Evolutionary conservation across 306 rosid genomes (phyloP).

Genomic region (Vicia faba): DNA sequence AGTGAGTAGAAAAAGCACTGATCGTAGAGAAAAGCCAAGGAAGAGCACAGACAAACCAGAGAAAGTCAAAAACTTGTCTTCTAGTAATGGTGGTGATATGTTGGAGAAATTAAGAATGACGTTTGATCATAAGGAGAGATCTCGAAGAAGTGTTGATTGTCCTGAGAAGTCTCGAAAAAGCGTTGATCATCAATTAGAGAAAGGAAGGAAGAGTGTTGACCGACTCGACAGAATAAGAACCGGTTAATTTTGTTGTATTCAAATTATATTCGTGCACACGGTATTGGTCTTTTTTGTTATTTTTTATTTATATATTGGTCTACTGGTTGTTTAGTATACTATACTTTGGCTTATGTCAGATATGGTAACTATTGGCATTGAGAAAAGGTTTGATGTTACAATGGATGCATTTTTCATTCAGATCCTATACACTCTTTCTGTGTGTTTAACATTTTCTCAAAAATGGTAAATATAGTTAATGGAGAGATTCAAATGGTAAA

Average conservation of each 20-base stretch:
- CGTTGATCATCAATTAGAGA: slow-evolving; percentile 75
- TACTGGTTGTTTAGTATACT: not conserved
- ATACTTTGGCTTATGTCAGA: not conserved
- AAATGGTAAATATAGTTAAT: no score
- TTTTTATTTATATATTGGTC: not conserved
- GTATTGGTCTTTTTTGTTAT: slow-evolving; percentile 40
- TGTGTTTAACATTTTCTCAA: slow-evolving; percentile 9
- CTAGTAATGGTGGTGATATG: slow-evolving; percentile 59
- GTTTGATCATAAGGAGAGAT: slow-evolving; percentile 76
- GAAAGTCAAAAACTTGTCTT: slow-evolving; percentile 60
- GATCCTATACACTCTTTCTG: slow-evolving; percentile 11
- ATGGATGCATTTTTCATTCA: slow-evolving; percentile 15
- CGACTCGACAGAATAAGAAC: slow-evolving; percentile 77
- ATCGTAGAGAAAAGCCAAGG: slow-evolving; percentile 86
- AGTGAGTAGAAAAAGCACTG: slow-evolving; percentile 82
- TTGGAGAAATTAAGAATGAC: slow-evolving; percentile 71
- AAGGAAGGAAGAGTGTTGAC: slow-evolving; percentile 85
- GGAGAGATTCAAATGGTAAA: slow-evolving; percentile 14
- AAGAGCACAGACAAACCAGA: slow-evolving; percentile 82
- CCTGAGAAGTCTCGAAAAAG: slow-evolving; percentile 89
- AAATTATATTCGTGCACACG: slow-evolving; percentile 46
- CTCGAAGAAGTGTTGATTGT: slow-evolving; percentile 85
- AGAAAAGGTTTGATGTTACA: slow-evolving; percentile 5
- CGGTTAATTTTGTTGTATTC: slow-evolving; percentile 51
- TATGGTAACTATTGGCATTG: slow-evolving; percentile 3